A percentile compares a stretch with the other conserved stretches of the same genome.
Conservation (phyloP, 1,284 basidiomycete genomes). For the Ustilago xerochloae region DNA sequence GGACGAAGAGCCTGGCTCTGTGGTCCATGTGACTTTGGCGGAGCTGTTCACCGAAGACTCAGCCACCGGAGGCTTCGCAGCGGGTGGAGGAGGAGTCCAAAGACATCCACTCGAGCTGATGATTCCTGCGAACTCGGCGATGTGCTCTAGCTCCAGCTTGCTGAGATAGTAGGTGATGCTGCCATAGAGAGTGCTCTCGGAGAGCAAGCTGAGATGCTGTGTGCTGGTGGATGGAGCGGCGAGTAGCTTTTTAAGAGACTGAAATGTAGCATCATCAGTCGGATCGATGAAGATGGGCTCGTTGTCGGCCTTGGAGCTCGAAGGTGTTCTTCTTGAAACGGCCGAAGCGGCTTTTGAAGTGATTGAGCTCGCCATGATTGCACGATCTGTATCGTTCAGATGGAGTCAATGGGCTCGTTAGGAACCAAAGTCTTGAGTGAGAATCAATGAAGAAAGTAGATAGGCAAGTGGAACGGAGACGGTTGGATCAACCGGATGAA, state of each 20-base stretch:
- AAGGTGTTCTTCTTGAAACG: not conserved
- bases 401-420: too few species aligned
- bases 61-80: slow-evolving; percentile 5
- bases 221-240: slow-evolving; percentile 56
- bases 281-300: slow-evolving; percentile 48
- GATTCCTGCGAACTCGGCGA: slow-evolving; percentile 51
- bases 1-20: slow-evolving; percentile 26
- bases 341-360: slow-evolving; percentile 2
- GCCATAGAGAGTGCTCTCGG: slow-evolving; percentile 55
- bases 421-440: too few species aligned
- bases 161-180: slow-evolving; percentile 62
- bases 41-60: not conserved
- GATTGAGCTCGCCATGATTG: slow-evolving; percentile 21
- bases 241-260: slow-evolving; percentile 58
- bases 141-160: slow-evolving; percentile 50
- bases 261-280: slow-evolving; percentile 55
- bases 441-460: not conserved
- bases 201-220: slow-evolving; percentile 57
- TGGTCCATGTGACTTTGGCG: slow-evolving; percentile 33
- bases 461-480: not conserved
- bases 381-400: not conserved
- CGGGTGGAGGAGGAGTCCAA: slow-evolving; percentile 50
- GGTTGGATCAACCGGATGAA: slow-evolving; percentile 8
- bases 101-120: slow-evolving; percentile 56
- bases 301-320: slow-evolving; percentile 5